A percentile compares a stretch with the other conserved stretches of the same genome.
Conservation (phyloP, 2,329 filamentous ascomycete species). For the Monosporascus sp. region DNA sequence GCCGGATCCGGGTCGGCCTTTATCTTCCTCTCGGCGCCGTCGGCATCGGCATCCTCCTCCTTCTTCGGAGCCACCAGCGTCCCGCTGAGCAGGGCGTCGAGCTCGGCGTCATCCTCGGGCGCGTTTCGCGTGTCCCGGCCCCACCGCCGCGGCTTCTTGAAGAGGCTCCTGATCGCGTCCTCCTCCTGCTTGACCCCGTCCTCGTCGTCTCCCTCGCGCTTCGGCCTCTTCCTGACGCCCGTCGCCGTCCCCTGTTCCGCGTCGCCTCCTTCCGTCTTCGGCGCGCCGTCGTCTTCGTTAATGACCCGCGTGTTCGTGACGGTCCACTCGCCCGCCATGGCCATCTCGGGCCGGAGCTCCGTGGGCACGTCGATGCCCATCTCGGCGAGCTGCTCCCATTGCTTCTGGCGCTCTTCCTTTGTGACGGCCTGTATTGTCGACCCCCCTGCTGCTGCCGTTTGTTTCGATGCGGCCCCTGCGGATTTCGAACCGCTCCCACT, state of each 20-base stretch:
- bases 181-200: slow-evolving; percentile 57
- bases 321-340: slow-evolving; percentile 85
- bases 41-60: slow-evolving; percentile 18
- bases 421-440: slow-evolving; percentile 32
- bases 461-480: slow-evolving; percentile 15
- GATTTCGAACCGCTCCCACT: slow-evolving; percentile 31
- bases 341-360: slow-evolving; percentile 72
- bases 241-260: slow-evolving; percentile 36
- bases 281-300: slow-evolving; percentile 28
- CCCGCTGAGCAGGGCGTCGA: slow-evolving; percentile 55
- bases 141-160: slow-evolving; percentile 55
- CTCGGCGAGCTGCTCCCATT: slow-evolving; percentile 81
- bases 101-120: slow-evolving; percentile 46
- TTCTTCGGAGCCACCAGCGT: slow-evolving; percentile 26
- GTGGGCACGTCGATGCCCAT: slow-evolving; percentile 83
- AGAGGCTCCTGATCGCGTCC: slow-evolving; percentile 51
- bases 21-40: slow-evolving; percentile 4
- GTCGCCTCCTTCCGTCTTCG: slow-evolving; percentile 33
- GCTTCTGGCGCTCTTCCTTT: slow-evolving; percentile 67
- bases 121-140: slow-evolving; percentile 47
- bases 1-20: slow-evolving; percentile 9
- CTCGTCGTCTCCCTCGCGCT: slow-evolving; percentile 32
- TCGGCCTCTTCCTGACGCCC: slow-evolving; percentile 55
- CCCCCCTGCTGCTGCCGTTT: slow-evolving; percentile 3
- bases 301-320: slow-evolving; percentile 60